These are phyloP conservation scores for Pseudofabraea citricarpa DNA, from an alignment of 2,329 filamentous ascomycete species.

Conservation along the genomic window DNA sequence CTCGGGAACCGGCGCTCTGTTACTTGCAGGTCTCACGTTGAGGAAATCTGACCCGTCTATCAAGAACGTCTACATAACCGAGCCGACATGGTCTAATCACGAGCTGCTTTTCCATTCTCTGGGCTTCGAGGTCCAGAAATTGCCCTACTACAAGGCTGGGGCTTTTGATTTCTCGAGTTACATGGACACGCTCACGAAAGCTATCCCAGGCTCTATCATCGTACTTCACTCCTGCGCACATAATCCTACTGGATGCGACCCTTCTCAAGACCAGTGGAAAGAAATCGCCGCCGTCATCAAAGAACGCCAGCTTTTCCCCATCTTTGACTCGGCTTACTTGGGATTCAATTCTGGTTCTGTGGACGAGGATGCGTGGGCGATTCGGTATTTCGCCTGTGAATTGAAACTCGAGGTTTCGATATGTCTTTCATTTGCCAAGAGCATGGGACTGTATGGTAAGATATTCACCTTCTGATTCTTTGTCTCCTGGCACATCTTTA, in stretches of 20 bases:
- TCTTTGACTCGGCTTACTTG: constrained; percentile 30
- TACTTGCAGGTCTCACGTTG: constrained; percentile 30
- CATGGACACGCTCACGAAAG: constrained; percentile 22
- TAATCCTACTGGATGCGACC: constrained; percentile 38
- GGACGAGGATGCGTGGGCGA: constrained; percentile 27
- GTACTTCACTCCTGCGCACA: constrained; percentile 38
- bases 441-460: constrained; percentile 44
- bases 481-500: no score
- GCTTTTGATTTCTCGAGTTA: constrained; percentile 29
- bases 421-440: constrained; percentile 59
- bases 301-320: constrained; percentile 21
- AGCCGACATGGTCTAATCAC: constrained; percentile 39
- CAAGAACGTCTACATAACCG: constrained; percentile 31
- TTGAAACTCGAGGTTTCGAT: constrained; percentile 45
- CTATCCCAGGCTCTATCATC: constrained; percentile 23
- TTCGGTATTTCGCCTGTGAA: constrained; percentile 28
- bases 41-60: constrained; percentile 13
- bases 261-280: constrained; percentile 29
- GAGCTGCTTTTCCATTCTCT: constrained; percentile 30
- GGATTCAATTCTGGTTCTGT: constrained; percentile 27
- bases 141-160: constrained; percentile 31
- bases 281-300: constrained; percentile 21
- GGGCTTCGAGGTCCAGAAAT: constrained; percentile 27
- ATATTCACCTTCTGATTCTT: no score
- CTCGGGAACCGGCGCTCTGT: constrained; percentile 36